phyloP scores from a whole-genome alignment of 192 early-diverging fungal genomes.

The Chytriomyces hyalinus region DNA sequence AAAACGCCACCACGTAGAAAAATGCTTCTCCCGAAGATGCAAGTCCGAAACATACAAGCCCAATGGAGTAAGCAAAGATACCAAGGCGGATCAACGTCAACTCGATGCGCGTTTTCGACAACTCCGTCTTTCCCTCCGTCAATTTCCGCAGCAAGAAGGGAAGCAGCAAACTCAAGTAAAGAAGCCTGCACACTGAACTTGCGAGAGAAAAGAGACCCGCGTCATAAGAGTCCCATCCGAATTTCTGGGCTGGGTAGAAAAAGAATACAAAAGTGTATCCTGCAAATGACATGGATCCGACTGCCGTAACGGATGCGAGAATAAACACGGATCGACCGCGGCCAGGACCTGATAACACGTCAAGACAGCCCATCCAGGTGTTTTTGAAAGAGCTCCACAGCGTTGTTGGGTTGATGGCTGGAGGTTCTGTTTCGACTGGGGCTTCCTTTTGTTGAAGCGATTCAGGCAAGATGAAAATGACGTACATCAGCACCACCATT shows the following conservation, averaged over 20 bases:
- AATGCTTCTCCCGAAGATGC: constrained; percentile 41
- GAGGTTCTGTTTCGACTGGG: not conserved
- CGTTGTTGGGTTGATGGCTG: not conserved
- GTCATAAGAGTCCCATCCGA: constrained; percentile 20
- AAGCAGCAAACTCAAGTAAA: constrained; percentile 44
- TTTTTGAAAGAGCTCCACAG: constrained; percentile 11
- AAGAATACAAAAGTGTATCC: constrained; percentile 44
- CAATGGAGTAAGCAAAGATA: constrained; percentile 27
- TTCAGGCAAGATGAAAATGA: constrained; percentile 49
- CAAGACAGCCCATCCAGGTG: constrained; percentile 1
- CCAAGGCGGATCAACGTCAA: constrained; percentile 31
- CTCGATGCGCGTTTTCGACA: constrained; percentile 28
- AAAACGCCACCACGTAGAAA: constrained; percentile 17
- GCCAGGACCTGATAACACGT: constrained; percentile 29
- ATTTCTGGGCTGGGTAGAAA: constrained; percentile 39
- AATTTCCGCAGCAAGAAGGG: constrained; percentile 14
- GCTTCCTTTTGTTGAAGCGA: constrained; percentile 25
- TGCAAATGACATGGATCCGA: constrained; percentile 20
- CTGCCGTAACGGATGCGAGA: constrained; percentile 32
- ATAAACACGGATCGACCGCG: constrained; percentile 35
- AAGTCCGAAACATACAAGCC: constrained; percentile 28
- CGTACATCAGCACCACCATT: constrained; percentile 37
- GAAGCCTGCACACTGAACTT: constrained; percentile 33
- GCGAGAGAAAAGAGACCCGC: constrained; percentile 42
- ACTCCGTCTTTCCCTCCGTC: constrained; percentile 6